phyloP scores from a whole-genome alignment of 345 rosid species.

The Euphorbia lathyris region DNA sequence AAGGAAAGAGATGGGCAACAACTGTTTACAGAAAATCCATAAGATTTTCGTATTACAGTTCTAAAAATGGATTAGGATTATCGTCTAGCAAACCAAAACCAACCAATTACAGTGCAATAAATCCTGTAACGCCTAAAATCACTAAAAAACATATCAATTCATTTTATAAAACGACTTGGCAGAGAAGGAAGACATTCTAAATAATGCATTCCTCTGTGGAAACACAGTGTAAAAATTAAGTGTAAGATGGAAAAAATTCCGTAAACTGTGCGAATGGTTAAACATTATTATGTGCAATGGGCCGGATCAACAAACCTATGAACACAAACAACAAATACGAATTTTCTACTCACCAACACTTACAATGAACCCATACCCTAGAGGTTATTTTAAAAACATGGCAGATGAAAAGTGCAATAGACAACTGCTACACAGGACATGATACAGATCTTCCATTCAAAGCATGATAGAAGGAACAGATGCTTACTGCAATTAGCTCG shows the following conservation, averaged over 20 bases:
- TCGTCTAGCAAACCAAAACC: neutral
- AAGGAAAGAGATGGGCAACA: too few relatives aligned
- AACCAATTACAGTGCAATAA: neutral
- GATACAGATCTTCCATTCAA: neutral
- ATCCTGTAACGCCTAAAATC: neutral
- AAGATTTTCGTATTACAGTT: neutral
- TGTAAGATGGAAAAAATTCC: too few relatives aligned
- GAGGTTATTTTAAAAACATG: neutral
- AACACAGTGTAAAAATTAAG: neutral
- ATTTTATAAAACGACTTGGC: neutral
- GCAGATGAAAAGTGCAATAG: neutral
- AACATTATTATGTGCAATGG: neutral
- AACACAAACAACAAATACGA: neutral
- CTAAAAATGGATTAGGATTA: neutral
- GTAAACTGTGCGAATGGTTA: neutral
- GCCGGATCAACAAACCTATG: neutral
- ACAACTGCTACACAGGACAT: neutral
- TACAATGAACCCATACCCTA: neutral
- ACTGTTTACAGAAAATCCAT: too few relatives aligned
- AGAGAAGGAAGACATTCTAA: too few relatives aligned
- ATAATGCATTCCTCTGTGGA: neutral
- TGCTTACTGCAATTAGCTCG: slow-evolving; percentile 84
- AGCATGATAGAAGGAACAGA: slow-evolving; percentile 8
- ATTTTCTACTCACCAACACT: neutral
- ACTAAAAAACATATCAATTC: too few relatives aligned